Base-by-base conservation (phyloP, 257 asterid genomes). In the Solanum paucissectum region DNA sequence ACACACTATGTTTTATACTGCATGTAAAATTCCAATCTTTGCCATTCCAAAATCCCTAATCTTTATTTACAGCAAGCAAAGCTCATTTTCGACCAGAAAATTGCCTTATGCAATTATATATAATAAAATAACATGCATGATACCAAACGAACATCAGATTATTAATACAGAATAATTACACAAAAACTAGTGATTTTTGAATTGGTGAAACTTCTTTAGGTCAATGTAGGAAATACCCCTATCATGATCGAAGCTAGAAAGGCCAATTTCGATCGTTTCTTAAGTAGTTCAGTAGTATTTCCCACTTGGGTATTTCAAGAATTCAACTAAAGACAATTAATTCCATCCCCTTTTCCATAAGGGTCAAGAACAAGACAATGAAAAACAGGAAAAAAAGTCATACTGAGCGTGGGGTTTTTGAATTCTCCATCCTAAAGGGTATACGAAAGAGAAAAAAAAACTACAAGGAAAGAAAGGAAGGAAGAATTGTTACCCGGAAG, bases 401-500 rank as follows among this genome's bases (percentile, higher is more conserved):
- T 11, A 16, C 49, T 5, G 20, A 14, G 21, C 16, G 55, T 36
- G 37, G 16, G 23, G 9, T 29, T 46, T 21, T 52, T 6, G 32
- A 75, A 33, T 42, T 68, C 64, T 40, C 68, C 23, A 46, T 42
- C 62, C 44, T 3, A 62, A 84, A 29, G 75, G 75, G 75, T n/a
- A 49, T 23, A 3, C 11, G 66, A 79, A 79, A 79, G 46, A 13
- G 6, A 6, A 1, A 52, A 16, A 25, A 58, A 20, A 20, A 21
- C 25, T 79, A 1, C 14, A 75, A n/a, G 25, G 49, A 77, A 55
- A 73, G n/a, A 34, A 46, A 77, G 34, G 10, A 86, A 8, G 18
- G 6, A 58, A 68, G 42, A 89, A 29, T 12, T 6, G 36, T 21
- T 90, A 97, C 99, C 99, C 99, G 33, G 99, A 97, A 11, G 99